phyloP scores from a whole-genome alignment of 2,329 filamentous ascomycete genomes.

The Colletotrichum musae region DNA sequence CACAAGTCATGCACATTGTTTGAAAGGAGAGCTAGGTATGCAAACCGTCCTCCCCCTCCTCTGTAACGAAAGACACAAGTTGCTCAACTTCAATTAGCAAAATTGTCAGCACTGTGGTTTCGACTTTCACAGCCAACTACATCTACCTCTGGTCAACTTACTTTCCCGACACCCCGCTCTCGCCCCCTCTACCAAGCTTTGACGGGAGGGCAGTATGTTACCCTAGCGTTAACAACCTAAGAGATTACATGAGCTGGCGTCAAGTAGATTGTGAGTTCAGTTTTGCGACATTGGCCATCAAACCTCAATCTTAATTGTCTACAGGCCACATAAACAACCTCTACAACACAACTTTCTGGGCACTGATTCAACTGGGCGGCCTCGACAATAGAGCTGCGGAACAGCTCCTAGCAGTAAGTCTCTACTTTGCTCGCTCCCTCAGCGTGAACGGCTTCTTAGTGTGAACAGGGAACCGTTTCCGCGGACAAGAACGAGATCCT shows the following conservation, averaged over 20 bases:
- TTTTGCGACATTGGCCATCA: background rate
- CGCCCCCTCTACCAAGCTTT: conserved; percentile 86
- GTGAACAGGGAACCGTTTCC: conserved; percentile 80
- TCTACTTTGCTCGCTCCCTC: no score
- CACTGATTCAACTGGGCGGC: conserved; percentile 83
- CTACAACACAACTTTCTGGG: conserved; percentile 98
- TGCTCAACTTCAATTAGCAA: conserved; percentile 72
- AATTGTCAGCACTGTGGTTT: conserved; percentile 90
- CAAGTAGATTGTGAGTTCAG: conserved; percentile 87
- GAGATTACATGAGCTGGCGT: conserved; percentile 97
- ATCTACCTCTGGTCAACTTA: conserved; percentile 83
- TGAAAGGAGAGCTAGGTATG: conserved; percentile 83
- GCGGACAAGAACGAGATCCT: conserved; percentile 97
- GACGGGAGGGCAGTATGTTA: conserved; percentile 94
- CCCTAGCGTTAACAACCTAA: conserved; percentile 83
- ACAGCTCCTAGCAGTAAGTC: conserved; percentile 77
- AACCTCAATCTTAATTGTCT: conserved; percentile 36
- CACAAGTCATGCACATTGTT: conserved; percentile 87
- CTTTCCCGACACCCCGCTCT: conserved; percentile 80
- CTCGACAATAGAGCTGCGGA: conserved; percentile 86
- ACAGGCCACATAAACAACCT: conserved; percentile 97
- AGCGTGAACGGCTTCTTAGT: conserved; percentile 41
- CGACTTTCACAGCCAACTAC: conserved; percentile 94
- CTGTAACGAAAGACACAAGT: background rate
- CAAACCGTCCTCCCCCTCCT: background rate